These are phyloP conservation scores for Clavispora asparagi DNA, from an alignment of 805 yeast species.

Conservation along the genomic window DNA sequence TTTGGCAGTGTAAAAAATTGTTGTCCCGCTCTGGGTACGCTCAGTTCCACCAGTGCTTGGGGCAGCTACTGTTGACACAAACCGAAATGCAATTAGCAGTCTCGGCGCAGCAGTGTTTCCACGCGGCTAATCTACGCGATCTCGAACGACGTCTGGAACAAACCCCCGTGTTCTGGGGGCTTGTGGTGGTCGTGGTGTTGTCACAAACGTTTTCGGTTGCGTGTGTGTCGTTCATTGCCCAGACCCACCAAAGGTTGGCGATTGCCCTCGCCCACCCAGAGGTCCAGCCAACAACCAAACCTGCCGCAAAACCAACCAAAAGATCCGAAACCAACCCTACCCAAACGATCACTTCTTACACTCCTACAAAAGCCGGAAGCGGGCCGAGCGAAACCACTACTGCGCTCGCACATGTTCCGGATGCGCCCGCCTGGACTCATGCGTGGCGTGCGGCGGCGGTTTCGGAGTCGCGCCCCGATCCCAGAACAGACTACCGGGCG, in stretches of 20 bases:
- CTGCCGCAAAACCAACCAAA: too few relatives aligned
- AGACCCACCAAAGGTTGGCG: not conserved
- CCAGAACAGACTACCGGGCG: not conserved
- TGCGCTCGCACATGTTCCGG: too few relatives aligned
- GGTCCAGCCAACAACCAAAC: too few relatives aligned
- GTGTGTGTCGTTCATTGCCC: not conserved
- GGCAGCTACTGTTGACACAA: not conserved
- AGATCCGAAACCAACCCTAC: too few relatives aligned
- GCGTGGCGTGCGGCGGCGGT: not conserved
- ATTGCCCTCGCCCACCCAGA: too few relatives aligned
- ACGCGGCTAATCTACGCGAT: slow-evolving; percentile 4
- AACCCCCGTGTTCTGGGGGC: not conserved
- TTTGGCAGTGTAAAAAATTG: not conserved
- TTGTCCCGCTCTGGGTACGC: not conserved
- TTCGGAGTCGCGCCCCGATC: not conserved
- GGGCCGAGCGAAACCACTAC: too few relatives aligned
- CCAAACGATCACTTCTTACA: too few relatives aligned
- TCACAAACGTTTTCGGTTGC: not conserved
- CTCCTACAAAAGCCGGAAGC: too few relatives aligned
- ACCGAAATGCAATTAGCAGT: not conserved
- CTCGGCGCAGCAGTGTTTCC: slow-evolving; percentile 9
- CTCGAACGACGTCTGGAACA: not conserved
- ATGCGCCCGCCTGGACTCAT: too few relatives aligned
- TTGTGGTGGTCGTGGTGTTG: not conserved
- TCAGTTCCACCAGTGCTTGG: not conserved